A percentile compares a stretch with the other conserved stretches of the same genome.
These are phyloP conservation scores for Agrocybe praecox DNA, from an alignment of 768 basidiomycete species.

Conservation along the genomic window DNA sequence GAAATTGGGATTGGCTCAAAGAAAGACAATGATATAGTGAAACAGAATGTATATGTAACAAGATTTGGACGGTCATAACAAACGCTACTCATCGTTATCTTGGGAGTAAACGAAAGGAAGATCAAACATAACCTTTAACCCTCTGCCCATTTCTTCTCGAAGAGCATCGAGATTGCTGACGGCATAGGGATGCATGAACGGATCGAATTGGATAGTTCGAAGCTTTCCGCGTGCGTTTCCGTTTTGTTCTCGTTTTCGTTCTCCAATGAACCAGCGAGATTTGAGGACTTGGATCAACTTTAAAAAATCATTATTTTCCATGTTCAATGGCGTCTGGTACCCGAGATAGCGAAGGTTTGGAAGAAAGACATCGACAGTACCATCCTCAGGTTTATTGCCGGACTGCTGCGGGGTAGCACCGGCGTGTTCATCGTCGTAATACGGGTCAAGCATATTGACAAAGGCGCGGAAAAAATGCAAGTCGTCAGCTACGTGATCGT, in stretches of 20 bases:
- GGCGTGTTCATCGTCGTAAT: neutral
- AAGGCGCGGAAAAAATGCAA: neutral
- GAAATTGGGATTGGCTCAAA: neutral
- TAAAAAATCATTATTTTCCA: neutral
- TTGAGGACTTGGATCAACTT: neutral
- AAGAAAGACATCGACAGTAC: neutral
- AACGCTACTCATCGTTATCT: neutral
- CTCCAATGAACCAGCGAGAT: neutral
- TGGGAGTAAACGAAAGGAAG: neutral
- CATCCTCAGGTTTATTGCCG: no score
- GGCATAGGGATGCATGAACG: neutral
- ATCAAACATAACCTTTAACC: neutral
- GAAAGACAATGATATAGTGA: neutral
- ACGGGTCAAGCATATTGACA: neutral
- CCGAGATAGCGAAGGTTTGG: neutral
- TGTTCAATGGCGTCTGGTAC: neutral
- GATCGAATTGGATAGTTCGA: neutral
- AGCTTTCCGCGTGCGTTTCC: neutral
- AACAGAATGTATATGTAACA: neutral
- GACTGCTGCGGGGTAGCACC: no score
- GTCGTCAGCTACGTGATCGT: neutral
- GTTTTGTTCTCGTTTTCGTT: no score
- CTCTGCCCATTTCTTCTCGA: neutral
- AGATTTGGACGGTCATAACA: neutral
- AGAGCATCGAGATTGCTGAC: neutral